phyloP scores from a whole-genome alignment of 805 yeast species.

The Blastobotrys attinorum region DNA sequence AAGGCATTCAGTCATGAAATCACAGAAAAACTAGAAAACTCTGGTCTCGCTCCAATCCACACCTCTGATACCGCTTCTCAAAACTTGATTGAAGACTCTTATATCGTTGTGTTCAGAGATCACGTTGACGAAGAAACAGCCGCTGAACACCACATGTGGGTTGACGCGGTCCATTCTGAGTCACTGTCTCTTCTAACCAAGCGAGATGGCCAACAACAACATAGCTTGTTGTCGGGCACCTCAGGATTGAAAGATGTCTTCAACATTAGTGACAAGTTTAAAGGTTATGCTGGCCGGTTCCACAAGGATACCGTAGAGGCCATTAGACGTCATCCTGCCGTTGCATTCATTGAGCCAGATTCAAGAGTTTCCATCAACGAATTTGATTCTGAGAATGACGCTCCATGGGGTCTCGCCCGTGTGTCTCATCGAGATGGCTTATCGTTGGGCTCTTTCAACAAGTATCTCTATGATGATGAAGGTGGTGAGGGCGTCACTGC shows the following conservation, averaged over 20 bases:
- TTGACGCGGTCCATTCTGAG: conserved; percentile 34
- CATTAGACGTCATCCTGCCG: conserved; percentile 48
- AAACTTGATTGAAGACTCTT: conserved; percentile 32
- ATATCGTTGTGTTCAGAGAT: conserved; percentile 79
- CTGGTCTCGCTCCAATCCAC: conserved; percentile 40
- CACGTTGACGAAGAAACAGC: conserved; percentile 45
- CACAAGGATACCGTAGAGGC: conserved; percentile 64
- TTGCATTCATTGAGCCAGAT: conserved; percentile 60
- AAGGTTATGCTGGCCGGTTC: conserved; percentile 85
- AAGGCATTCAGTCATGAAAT: conserved; percentile 29
- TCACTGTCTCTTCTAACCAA: conserved; percentile 19
- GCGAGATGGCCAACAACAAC: conserved; percentile 32
- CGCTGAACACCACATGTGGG: conserved; percentile 61
- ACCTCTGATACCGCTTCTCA: conserved; percentile 33
- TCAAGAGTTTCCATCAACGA: conserved; percentile 44
- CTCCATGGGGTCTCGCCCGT: conserved; percentile 74
- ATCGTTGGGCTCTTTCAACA: conserved; percentile 48
- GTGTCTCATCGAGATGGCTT: conserved; percentile 58
- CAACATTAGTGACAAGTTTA: conserved; percentile 45
- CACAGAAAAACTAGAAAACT: conserved; percentile 9
- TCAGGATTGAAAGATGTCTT: conserved; percentile 30
- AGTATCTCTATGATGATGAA: conserved; percentile 50
- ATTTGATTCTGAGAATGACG: conserved; percentile 46
- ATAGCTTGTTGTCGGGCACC: conserved; percentile 14
- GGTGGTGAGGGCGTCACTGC: conserved; percentile 64